These are phyloP conservation scores for Tetrahymena malaccensis DNA, from an alignment of 73 alveolate genomes.

Conservation along the genomic window DNA sequence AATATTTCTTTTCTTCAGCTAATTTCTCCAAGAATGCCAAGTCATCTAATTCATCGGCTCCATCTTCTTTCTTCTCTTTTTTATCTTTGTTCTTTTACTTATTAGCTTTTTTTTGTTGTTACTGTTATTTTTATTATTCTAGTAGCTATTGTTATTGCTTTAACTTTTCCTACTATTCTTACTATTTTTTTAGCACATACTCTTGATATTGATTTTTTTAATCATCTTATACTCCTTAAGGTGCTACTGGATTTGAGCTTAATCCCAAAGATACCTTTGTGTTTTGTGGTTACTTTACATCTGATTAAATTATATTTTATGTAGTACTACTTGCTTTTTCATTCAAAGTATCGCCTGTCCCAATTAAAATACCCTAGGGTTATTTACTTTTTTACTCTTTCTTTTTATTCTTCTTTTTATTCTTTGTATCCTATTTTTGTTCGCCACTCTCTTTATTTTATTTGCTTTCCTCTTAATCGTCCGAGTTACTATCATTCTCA, in stretches of 20 bases:
- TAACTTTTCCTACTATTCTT: neutral
- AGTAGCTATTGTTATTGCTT: neutral
- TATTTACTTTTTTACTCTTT: neutral
- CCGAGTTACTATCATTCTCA: neutral
- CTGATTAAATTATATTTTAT: neutral
- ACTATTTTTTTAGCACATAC: neutral
- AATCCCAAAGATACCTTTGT: neutral
- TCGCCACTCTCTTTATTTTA: neutral
- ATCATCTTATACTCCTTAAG: neutral
- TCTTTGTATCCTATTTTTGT: neutral
- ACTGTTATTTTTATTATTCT: constrained; percentile 3
- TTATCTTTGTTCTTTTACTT: constrained; percentile 1
- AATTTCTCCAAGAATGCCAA: constrained; percentile 11
- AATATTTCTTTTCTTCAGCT: neutral
- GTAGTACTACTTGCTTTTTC: neutral
- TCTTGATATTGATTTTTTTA: neutral
- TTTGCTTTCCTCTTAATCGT: constrained; percentile 35
- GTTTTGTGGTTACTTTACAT: neutral
- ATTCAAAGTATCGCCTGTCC: neutral
- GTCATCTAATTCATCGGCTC: neutral
- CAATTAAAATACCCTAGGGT: neutral
- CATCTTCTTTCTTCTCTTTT: neutral
- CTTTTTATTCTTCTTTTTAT: neutral
- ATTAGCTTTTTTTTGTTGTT: neutral
- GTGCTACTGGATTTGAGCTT: neutral